Evolutionary conservation across 2,329 filamentous ascomycete species (phyloP), one percentile per base, ranked within the genome.

Genomic region (Achaetomium macrosporum): DNA sequence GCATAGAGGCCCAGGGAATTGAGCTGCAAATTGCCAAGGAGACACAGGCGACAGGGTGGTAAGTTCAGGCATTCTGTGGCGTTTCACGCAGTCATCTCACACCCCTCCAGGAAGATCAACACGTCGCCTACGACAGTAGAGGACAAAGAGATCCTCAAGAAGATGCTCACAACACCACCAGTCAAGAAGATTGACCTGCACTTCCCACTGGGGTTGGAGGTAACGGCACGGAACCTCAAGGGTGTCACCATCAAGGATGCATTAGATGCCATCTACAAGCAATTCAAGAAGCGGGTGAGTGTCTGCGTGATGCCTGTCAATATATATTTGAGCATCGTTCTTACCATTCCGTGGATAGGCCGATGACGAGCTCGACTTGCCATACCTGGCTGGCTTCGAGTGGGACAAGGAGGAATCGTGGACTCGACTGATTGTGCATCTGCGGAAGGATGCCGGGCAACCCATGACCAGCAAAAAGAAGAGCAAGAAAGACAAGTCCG

Each of bases 181-280:
- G 82, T 97, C 71, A 95, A 93, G 81, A 92, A 89, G 76, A 92
- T 97, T 72, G 90, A 96, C 72, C 79, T 97, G 43, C 84, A 90
- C 73, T 96, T 95, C 78, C 88, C 89, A 15, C 77, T 95, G 49
- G 92, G 92, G 47, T 81, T 93, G 51, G 85, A 92, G 66, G 88
- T 96, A 61, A 88, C 87, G 31, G 92, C 90, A 67, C 83, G 92
- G 66, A 97, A 96, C 73, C 76, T 91, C 64, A 92, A 91, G 72
- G 92, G 92, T 52, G 90, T 97, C 62, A 97, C 92, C 53, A 92
- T 97, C 78, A 96, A 96, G 78, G 92, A 97, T 72, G 90, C 90
- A 54, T 69, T 96, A 70, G 91, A 96, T 70, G 92, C 90, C 65
- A 96, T 97, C 73, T 79, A 96, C 79, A 96, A 96, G 78, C 82